Base-by-base conservation (phyloP, 768 basidiomycete genomes). In the Lentinus tigrinus region DNA sequence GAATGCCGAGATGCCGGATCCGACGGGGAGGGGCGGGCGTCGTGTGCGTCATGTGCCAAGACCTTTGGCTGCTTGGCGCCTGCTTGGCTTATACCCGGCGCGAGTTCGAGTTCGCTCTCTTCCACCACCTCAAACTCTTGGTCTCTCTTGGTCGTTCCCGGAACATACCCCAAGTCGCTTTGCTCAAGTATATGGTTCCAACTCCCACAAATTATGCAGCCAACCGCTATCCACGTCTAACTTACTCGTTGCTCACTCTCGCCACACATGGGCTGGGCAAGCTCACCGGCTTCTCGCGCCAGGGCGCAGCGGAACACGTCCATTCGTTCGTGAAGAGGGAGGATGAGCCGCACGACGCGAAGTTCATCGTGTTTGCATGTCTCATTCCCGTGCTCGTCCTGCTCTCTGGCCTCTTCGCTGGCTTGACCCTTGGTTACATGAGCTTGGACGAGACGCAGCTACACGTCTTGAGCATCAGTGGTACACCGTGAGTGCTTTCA, bases 401-500 rank as follows among this genome's bases (percentile, higher is more conserved):
- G 36, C 67, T 87, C 54, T 91, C 88, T 47, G 91, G 91, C 64
- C 68, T 91, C 39, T 92, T 93, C 78, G 91, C 91, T 74, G 89
- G 92, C 67, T 75, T 93, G 63, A 93, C 92, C 50, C 77, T 93
- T 38, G 91, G 91, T 23, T 93, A 91, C 71, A 92, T 94, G 88
- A 89, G 87, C 66, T 78, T 93, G 71, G 92, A 94, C 72, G 88
- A 88, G 71, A 93, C 91, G 42, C 91, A 93, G 77, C 81, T 95
- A 38, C 86, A 88, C 66, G 91, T 95, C 3, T 73, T 95, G 19
- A 84, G 85, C 60, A 85, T 90, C 55, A 87, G 87, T 52, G 92
- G 92, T 11, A 89, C 88, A 17, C 79, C 86, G 88, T 89, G 66
- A 52, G 88, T 73, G 9, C 21, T 9, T 9, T 17, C 13, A 3